Conservation (phyloP, 2,329 filamentous ascomycete species). For the Leptographium galeiforme region DNA sequence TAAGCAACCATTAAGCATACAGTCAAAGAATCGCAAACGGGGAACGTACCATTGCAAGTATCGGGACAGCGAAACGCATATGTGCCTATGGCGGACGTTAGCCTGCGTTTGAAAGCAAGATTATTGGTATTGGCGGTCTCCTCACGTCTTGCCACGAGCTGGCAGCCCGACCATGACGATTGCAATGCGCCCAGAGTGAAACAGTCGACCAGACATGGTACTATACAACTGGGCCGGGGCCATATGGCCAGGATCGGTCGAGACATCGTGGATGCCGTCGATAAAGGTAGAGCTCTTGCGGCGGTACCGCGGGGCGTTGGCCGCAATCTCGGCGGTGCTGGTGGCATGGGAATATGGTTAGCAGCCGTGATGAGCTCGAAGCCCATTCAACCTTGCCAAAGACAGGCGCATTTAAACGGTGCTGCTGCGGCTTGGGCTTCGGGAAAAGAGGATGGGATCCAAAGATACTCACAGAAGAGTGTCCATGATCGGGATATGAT, state of each 20-base stretch:
- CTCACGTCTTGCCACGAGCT: constrained; percentile 85
- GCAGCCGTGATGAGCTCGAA: constrained; percentile 3
- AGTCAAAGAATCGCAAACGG: not conserved
- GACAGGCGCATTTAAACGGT: no score
- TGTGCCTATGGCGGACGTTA: constrained; percentile 48
- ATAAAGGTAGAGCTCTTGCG: constrained; percentile 93
- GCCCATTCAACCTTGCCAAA: not conserved
- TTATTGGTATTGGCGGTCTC: constrained; percentile 7
- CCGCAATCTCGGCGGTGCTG: constrained; percentile 83
- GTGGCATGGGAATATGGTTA: constrained; percentile 16
- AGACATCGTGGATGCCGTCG: constrained; percentile 90
- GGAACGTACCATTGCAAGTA: constrained; percentile 69
- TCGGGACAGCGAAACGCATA: constrained; percentile 85
- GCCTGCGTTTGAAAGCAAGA: not conserved
- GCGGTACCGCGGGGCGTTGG: constrained; percentile 77
- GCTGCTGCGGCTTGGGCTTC: not conserved
- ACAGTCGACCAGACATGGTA: constrained; percentile 91
- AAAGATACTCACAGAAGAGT: constrained; percentile 6
- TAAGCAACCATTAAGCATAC: constrained; percentile 16
- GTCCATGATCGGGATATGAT: not conserved
- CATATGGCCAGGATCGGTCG: constrained; percentile 59
- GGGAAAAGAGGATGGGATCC: not conserved
- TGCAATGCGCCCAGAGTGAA: constrained; percentile 92
- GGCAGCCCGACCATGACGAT: constrained; percentile 95
- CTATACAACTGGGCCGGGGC: constrained; percentile 95